Evolutionary conservation across 2,329 filamentous ascomycete species (phyloP).

Genomic region (Verticillium klebahnii): DNA sequence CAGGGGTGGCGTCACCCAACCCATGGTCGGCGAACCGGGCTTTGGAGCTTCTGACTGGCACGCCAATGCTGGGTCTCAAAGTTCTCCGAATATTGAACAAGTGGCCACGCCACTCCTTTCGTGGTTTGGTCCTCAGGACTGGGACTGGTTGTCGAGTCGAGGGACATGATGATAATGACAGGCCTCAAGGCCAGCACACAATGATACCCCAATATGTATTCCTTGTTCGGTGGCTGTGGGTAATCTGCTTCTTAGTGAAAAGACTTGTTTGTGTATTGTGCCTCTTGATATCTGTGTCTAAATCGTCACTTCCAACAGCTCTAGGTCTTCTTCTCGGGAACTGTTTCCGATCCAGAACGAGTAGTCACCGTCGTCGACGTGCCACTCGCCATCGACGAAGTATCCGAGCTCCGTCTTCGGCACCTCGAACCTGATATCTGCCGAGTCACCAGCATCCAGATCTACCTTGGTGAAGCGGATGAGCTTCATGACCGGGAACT

Average conservation of each 20-base stretch:
- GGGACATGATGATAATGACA: not conserved
- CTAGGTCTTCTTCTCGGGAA: constrained; percentile 10
- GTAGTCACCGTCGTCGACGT: constrained; percentile 18
- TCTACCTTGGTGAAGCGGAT: constrained; percentile 43
- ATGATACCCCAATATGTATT: not conserved
- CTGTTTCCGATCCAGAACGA: constrained; percentile 25
- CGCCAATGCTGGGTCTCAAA: not conserved
- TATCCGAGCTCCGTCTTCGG: constrained; percentile 22
- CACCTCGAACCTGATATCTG: constrained; percentile 27
- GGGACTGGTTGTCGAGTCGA: constrained; percentile 8
- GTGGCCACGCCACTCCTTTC: not conserved
- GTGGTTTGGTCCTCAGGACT: constrained; percentile 5
- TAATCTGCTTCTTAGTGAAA: not conserved
- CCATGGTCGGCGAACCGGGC: not conserved
- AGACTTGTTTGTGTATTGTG: not conserved
- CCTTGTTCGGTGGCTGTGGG: not conserved
- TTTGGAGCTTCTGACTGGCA: not conserved
- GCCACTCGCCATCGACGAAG: constrained; percentile 19
- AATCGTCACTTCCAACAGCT: not conserved
- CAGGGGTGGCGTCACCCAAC: not conserved
- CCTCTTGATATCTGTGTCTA: not conserved
- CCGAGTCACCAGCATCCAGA: constrained; percentile 32
- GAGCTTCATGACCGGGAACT: constrained; percentile 38
- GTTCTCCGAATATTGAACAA: not conserved
- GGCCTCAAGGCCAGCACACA: not conserved